Evolutionary conservation across 768 basidiomycete genomes (phyloP).

Genomic region (Leccinum subtestaceum): DNA sequence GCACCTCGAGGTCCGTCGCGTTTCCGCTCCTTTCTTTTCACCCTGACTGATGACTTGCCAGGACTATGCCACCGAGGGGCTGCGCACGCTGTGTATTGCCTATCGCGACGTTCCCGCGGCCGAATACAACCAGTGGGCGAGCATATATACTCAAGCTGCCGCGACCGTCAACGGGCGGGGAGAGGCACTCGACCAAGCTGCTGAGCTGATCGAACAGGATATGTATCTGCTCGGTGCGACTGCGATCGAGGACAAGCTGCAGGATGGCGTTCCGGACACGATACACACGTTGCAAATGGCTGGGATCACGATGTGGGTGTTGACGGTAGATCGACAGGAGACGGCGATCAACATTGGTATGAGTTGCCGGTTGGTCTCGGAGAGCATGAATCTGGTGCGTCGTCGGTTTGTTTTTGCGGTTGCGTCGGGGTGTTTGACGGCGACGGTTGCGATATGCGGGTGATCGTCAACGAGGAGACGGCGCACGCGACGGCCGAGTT

Average conservation of each 20-base stretch:
- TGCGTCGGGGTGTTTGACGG: not conserved
- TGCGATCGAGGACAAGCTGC: constrained; percentile 97
- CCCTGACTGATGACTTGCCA: constrained; percentile 24
- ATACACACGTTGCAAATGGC: constrained; percentile 98
- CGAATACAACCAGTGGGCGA: constrained; percentile 87
- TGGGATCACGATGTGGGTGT: constrained; percentile 98
- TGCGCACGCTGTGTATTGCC: constrained; percentile 95
- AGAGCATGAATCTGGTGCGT: constrained; percentile 93
- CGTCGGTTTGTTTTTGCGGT: not conserved
- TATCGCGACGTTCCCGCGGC: constrained; percentile 88
- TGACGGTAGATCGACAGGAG: constrained; percentile 97
- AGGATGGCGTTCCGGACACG: constrained; percentile 97
- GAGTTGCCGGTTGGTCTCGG: constrained; percentile 94
- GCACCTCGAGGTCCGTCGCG: constrained; percentile 77
- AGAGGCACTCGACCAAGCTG: constrained; percentile 91
- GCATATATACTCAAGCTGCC: constrained; percentile 88
- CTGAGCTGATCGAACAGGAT: constrained; percentile 95
- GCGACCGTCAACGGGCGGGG: constrained; percentile 93
- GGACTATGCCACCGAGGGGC: constrained; percentile 97
- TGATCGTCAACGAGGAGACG: constrained; percentile 91
- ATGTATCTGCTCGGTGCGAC: constrained; percentile 92
- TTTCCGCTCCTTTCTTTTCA: not conserved
- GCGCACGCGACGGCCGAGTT: constrained; percentile 81
- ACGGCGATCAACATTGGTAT: constrained; percentile 99
- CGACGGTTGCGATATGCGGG: constrained; percentile 41